Conservation (phyloP, 2,329 filamentous ascomycete species). For the Clarireedia paspali region DNA sequence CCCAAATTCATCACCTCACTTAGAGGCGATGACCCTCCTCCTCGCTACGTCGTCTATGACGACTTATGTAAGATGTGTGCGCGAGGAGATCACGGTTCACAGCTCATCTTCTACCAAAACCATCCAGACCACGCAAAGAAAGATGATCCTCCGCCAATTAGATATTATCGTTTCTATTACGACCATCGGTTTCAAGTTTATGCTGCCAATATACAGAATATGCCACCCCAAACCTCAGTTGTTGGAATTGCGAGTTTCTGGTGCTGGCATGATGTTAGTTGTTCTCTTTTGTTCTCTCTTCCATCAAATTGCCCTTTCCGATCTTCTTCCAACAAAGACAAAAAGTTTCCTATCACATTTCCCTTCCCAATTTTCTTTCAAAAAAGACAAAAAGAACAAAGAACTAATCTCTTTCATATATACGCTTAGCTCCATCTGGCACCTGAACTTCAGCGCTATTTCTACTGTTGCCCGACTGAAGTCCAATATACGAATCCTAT, state of each 20-base stretch:
- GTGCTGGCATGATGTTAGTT: neutral
- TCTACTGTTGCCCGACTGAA: no score
- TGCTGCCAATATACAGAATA: neutral
- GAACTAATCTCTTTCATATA: no score
- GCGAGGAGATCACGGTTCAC: neutral
- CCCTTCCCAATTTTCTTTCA: no score
- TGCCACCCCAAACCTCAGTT: neutral
- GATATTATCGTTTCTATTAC: neutral
- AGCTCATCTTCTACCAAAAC: neutral
- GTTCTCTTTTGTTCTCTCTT: no score
- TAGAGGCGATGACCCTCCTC: neutral
- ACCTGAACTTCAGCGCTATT: no score
- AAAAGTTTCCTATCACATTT: no score
- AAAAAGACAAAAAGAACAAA: no score
- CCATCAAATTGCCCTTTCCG: no score
- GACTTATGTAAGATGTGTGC: neutral
- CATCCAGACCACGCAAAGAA: neutral
- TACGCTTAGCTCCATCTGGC: no score
- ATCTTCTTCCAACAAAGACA: no score
- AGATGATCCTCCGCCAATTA: neutral
- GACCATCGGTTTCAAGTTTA: neutral
- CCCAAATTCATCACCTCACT: neutral
- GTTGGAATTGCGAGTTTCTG: neutral
- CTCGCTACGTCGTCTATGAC: neutral
- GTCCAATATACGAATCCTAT: no score